These are phyloP conservation scores for Wickerhamiella parazyma DNA, from an alignment of 805 yeast genomes.

Conservation along the genomic window DNA sequence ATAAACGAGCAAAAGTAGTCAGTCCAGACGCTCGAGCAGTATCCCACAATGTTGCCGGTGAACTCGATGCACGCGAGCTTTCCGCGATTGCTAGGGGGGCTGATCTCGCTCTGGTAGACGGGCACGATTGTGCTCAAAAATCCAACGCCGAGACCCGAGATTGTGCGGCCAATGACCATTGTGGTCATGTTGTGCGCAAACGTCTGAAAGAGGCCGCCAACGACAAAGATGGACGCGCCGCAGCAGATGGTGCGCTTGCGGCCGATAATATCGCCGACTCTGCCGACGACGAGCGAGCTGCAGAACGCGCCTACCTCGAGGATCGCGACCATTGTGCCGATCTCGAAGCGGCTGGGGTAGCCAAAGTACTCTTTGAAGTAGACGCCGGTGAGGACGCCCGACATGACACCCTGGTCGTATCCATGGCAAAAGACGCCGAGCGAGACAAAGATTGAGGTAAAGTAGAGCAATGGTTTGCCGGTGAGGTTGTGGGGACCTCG, in stretches of 20 bases:
- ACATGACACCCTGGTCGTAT: constrained; percentile 81
- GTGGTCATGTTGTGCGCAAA: constrained; percentile 39
- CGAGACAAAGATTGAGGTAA: constrained; percentile 32
- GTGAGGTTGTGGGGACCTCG: constrained; percentile 14
- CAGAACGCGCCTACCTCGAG: constrained; percentile 78
- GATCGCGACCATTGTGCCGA: constrained; percentile 81
- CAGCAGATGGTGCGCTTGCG: constrained; percentile 64
- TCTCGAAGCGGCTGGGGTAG: constrained; percentile 56
- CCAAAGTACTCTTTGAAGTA: constrained; percentile 57
- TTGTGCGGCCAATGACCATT: constrained; percentile 61
- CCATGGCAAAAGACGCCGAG: constrained; percentile 55
- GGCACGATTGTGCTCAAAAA: constrained; percentile 73
- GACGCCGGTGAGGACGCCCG: constrained; percentile 66
- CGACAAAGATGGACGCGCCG: constrained; percentile 64
- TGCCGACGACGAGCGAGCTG: constrained; percentile 65
- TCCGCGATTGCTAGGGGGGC: constrained; percentile 80
- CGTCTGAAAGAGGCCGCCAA: constrained; percentile 69
- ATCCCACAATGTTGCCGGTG: constrained; percentile 74
- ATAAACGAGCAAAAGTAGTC: constrained; percentile 64
- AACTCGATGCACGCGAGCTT: constrained; percentile 76
- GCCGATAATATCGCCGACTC: constrained; percentile 65
- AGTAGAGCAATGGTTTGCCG: constrained; percentile 29
- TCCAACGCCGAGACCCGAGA: constrained; percentile 82
- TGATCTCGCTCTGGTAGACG: constrained; percentile 74
- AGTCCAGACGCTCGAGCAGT: constrained; percentile 74